Conservation (phyloP, 805 yeast species). For the Hanseniaspora occidentalis region DNA sequence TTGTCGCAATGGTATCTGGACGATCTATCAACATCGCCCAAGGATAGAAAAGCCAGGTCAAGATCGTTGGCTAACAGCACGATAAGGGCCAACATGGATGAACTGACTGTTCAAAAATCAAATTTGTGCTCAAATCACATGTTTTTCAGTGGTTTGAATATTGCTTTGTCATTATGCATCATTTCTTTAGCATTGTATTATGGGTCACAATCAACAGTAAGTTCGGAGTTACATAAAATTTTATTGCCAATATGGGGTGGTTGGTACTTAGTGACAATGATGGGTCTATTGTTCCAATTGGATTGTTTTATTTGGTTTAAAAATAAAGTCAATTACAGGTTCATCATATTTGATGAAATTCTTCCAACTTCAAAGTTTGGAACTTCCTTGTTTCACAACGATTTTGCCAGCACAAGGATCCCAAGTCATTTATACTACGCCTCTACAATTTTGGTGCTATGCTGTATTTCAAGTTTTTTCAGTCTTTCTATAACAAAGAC, state of each 20-base stretch:
- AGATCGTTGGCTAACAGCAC: constrained; percentile 14
- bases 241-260: constrained; percentile 91
- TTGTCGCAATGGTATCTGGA: constrained; percentile 30
- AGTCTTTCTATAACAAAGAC: constrained; percentile 59
- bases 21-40: constrained; percentile 16
- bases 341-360: constrained; percentile 69
- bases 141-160: constrained; percentile 50
- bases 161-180: constrained; percentile 65
- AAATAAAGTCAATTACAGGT: constrained; percentile 75
- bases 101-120: constrained; percentile 23
- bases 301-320: constrained; percentile 63
- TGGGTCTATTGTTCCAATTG: constrained; percentile 49
- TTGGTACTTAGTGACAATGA: constrained; percentile 52
- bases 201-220: constrained; percentile 33
- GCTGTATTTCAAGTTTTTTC: constrained; percentile 59
- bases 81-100: constrained; percentile 20
- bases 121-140: constrained; percentile 27
- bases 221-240: constrained; percentile 29
- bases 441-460: constrained; percentile 39
- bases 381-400: constrained; percentile 23
- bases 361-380: constrained; percentile 41
- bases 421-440: constrained; percentile 48
- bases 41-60: constrained; percentile 18
- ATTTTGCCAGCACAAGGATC: constrained; percentile 25
- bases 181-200: constrained; percentile 43